A percentile compares a stretch with the other conserved stretches of the same genome.
phyloP scores from a whole-genome alignment of 2,329 filamentous ascomycete genomes.

The Pezicula rhizophila region DNA sequence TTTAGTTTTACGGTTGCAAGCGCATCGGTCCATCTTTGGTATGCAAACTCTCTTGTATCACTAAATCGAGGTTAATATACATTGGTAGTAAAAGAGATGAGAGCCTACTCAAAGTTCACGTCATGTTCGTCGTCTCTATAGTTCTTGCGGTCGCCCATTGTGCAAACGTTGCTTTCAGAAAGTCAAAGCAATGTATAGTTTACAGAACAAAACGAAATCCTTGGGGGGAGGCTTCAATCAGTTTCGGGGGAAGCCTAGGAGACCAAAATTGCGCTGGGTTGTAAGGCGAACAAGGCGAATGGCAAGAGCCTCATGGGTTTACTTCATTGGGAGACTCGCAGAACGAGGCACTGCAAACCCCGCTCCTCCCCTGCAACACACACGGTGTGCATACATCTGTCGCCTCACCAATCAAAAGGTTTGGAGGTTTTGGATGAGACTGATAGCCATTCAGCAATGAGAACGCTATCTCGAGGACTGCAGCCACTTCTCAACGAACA shows the following conservation, averaged over 20 bases:
- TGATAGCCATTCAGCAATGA: too few relatives aligned
- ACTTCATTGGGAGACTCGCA: not conserved
- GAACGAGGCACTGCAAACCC: not conserved
- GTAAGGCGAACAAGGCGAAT: not conserved
- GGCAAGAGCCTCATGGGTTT: not conserved
- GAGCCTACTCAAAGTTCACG: conserved; percentile 12
- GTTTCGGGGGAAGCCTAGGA: not conserved
- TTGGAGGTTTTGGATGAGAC: not conserved
- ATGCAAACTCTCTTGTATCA: conserved; percentile 11
- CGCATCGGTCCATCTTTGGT: conserved; percentile 9
- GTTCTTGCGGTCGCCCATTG: conserved; percentile 1
- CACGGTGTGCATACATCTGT: not conserved
- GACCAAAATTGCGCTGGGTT: not conserved
- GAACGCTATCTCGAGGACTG: too few relatives aligned
- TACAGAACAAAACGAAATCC: too few relatives aligned
- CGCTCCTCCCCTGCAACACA: not conserved
- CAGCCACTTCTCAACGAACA: too few relatives aligned
- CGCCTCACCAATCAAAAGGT: not conserved
- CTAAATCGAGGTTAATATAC: conserved; percentile 1
- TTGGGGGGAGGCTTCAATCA: too few relatives aligned
- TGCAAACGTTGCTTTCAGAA: not conserved
- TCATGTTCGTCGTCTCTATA: conserved; percentile 10
- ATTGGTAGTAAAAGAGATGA: not conserved
- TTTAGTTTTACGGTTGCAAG: conserved; percentile 4
- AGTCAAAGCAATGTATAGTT: too few relatives aligned